These are phyloP conservation scores for Acer campestre DNA, from an alignment of 345 rosid genomes.

Conservation along the genomic window DNA sequence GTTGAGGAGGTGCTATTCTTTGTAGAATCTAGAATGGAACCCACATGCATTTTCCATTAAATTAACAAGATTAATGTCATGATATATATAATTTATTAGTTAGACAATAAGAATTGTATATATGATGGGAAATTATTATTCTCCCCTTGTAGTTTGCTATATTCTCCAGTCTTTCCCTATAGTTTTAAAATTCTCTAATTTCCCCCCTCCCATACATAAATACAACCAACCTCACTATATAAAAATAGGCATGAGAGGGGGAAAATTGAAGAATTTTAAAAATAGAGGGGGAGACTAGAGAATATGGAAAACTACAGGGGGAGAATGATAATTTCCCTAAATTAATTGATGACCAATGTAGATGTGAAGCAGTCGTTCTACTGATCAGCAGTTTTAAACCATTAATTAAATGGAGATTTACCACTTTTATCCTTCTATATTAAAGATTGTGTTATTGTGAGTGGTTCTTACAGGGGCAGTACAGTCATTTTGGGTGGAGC, in stretches of 20 bases:
- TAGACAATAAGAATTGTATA: background rate
- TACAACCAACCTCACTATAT: too few relatives aligned
- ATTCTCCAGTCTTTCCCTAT: too few relatives aligned
- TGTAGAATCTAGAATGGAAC: slow-evolving; percentile 34
- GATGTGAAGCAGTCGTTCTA: background rate
- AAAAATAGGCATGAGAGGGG: too few relatives aligned
- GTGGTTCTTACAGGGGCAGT: slow-evolving; percentile 10
- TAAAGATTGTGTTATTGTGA: background rate
- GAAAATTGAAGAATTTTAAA: too few relatives aligned
- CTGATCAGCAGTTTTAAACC: background rate
- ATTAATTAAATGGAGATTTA: background rate
- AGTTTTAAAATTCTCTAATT: too few relatives aligned
- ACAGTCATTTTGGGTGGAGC: slow-evolving; percentile 16
- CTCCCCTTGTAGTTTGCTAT: too few relatives aligned
- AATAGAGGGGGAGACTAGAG: too few relatives aligned
- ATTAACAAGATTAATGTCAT: background rate
- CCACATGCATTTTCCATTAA: slow-evolving; percentile 31
- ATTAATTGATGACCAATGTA: background rate
- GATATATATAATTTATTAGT: background rate
- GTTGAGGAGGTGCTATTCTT: slow-evolving; percentile 4
- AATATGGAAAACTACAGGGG: too few relatives aligned
- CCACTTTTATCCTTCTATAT: slow-evolving; percentile 9
- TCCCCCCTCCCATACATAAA: too few relatives aligned
- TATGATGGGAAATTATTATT: background rate
- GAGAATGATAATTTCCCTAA: too few relatives aligned